Base-by-base conservation (phyloP, 129 eudicot genomes). In the Centrapalus pauciflorus region DNA sequence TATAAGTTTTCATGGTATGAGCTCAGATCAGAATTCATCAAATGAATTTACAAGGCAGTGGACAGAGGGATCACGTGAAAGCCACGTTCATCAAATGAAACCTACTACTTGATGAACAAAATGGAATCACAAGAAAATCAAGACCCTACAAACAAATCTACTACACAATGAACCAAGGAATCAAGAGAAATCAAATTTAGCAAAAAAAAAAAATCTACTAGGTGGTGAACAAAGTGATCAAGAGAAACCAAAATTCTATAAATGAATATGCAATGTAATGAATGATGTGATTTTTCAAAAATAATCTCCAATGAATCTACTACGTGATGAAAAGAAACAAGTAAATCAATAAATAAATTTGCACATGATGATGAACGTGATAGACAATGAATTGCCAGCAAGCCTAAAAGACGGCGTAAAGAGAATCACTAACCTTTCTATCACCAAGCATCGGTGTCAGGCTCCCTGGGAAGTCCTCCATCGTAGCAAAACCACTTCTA, bases 381-480 rank as follows among this genome's bases (percentile, higher is more conserved):
- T 56, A 29, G 27, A 56, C 13, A 56, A 13, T 24, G 8, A n/a
- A 28, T 57, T 57, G 23, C 33, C 33, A 13, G 21, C 64, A 20
- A 21, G 16, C 21, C 12, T 17, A 13, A 14, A 40, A 9, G 12
- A 29, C 2, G 41, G 54, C 27, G 13, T 23, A 19, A 10, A 27
- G 26, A 7, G 54, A 35, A 14, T 6, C 10, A 55, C 79, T 55
- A 5, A 88, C 98, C 98, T 93, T 93, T 75, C 82, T 84, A 66
- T 88, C 95, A 1, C 98, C 98, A 61, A 93, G 96, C 98, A 93
- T 93, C 23, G 98, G 98, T 26, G 98, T 93, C 75, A 93, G 71
- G 32, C 98, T 88, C 72, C 96, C 98, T 14, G 91, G 89, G 41
- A 88, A 60, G 63, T 92, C 90, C 77, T 85, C 98, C 40, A 92